Base-by-base conservation (phyloP, 1,284 basidiomycete species). In the Cronartium quercuum region DNA sequence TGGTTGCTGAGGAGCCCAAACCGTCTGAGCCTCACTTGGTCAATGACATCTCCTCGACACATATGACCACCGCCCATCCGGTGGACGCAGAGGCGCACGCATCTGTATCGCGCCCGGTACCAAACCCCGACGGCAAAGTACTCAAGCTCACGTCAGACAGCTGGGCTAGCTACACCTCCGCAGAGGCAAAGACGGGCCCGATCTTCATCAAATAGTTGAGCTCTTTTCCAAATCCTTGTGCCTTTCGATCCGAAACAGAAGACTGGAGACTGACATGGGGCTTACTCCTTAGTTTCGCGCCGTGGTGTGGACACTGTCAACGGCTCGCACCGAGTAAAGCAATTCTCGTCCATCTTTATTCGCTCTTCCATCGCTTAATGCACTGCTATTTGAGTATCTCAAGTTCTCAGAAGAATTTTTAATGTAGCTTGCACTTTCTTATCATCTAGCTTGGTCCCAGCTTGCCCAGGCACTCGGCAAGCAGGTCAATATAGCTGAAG, bases 301-400 rank as follows among this genome's bases (percentile, higher is more conserved):
- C 70, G 12, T 74, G 70, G 70, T 74, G 70, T 58, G 57, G 44
- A 57, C 62, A 74, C 10, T 74, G 70, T 66, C 70, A 62, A 2
- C 41, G n/a, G 21, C 38, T 74, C 9, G n/a, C 24, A 41, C 64
- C 70, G 6, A 51, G 70, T 74, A 35, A 35, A 47, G 18, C 34
- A 40, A n/a, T 29, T 37, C 1, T 40, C 24, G 5, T 44, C 13
- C 18, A 6, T 44, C n/a, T 29, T 44, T 15, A 12, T 34, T 0
- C 6, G 24, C 58, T 40, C 18, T 35, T 40, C 29, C 24, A 68
- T 38, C 34, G n/a, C 13, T 29, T 37, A 38, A 35, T 58, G 18
- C 34, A 21, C 18, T 35, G 21, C 10, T 13, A n/a, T 42, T 9
- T 61, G 24, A 6, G 42, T 24, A 18, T 21, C 21, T 57, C 15